phyloP scores from a whole-genome alignment of 768 basidiomycete species.

The Suillus sp. region DNA sequence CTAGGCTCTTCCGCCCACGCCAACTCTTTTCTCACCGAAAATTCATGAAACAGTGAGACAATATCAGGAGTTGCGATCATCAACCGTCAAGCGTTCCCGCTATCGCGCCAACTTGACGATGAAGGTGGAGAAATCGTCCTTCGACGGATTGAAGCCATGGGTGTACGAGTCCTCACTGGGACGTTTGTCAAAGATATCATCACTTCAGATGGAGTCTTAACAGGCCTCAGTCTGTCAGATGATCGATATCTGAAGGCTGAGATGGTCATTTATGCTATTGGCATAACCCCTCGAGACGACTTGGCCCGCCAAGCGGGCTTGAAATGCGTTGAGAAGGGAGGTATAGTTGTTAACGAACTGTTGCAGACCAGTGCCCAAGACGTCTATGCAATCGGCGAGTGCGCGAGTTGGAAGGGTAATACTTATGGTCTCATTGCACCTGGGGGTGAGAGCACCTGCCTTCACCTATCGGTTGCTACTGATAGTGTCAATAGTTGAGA shows the following conservation, averaged over 20 bases:
- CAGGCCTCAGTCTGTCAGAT: conserved; percentile 52
- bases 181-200: conserved; percentile 41
- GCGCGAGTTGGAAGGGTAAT: conserved; percentile 66
- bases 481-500: conserved; percentile 46
- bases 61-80: conserved; percentile 53
- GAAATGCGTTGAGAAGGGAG: conserved; percentile 48
- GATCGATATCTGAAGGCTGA: conserved; percentile 49
- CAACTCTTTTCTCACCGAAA: not conserved
- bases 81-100: conserved; percentile 52
- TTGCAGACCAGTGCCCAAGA: conserved; percentile 58
- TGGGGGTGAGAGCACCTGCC: conserved; percentile 42
- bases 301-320: conserved; percentile 58
- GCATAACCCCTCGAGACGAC: conserved; percentile 72
- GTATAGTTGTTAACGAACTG: conserved; percentile 58
- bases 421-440: conserved; percentile 77
- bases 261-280: conserved; percentile 68
- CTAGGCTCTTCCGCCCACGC: conserved; percentile 1
- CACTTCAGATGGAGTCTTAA: conserved; percentile 41
- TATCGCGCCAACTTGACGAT: conserved; percentile 60
- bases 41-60: conserved; percentile 22
- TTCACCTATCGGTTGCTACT: not conserved
- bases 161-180: conserved; percentile 54
- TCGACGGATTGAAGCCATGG: conserved; percentile 58
- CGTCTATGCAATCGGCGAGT: conserved; percentile 77
- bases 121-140: conserved; percentile 63